phyloP scores from a whole-genome alignment of 2,329 filamentous ascomycete genomes.

The Nannizzia gypsea region DNA sequence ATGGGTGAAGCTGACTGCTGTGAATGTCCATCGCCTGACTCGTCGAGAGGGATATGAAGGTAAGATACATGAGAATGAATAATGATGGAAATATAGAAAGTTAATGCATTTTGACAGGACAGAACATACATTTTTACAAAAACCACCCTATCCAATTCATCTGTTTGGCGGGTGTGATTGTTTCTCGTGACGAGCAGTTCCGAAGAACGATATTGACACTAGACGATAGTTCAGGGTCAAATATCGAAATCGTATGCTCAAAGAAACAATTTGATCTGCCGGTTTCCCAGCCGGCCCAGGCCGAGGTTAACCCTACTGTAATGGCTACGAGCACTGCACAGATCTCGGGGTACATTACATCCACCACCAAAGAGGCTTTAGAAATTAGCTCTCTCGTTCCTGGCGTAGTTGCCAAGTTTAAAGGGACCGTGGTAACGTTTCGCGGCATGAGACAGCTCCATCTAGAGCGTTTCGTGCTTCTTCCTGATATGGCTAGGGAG shows the following conservation, averaged over 20 bases:
- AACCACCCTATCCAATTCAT: constrained; percentile 71
- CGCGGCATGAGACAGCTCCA: constrained; percentile 42
- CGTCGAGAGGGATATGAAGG: constrained; percentile 41
- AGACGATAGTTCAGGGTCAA: constrained; percentile 50
- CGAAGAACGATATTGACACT: constrained; percentile 43
- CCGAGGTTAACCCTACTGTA: neutral
- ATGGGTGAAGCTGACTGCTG: constrained; percentile 51
- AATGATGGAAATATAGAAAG: neutral
- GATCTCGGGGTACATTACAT: constrained; percentile 3
- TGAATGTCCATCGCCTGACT: constrained; percentile 44
- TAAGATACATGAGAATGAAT: constrained; percentile 19
- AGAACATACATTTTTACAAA: constrained; percentile 50
- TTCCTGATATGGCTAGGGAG: constrained; percentile 45
- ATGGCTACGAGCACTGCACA: neutral
- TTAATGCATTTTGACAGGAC: constrained; percentile 28
- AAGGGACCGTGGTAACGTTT: constrained; percentile 45
- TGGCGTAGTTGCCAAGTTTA: constrained; percentile 44
- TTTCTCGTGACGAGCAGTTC: constrained; percentile 47
- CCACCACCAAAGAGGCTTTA: constrained; percentile 26
- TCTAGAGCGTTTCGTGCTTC: constrained; percentile 40
- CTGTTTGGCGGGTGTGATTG: constrained; percentile 57
- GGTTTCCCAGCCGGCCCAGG: constrained; percentile 15
- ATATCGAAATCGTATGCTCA: constrained; percentile 43
- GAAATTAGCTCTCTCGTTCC: constrained; percentile 37
- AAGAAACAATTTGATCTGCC: constrained; percentile 24